Evolutionary conservation across 139 green algal species (phyloP).

Genomic region (Astrephomene gubernaculifera): DNA sequence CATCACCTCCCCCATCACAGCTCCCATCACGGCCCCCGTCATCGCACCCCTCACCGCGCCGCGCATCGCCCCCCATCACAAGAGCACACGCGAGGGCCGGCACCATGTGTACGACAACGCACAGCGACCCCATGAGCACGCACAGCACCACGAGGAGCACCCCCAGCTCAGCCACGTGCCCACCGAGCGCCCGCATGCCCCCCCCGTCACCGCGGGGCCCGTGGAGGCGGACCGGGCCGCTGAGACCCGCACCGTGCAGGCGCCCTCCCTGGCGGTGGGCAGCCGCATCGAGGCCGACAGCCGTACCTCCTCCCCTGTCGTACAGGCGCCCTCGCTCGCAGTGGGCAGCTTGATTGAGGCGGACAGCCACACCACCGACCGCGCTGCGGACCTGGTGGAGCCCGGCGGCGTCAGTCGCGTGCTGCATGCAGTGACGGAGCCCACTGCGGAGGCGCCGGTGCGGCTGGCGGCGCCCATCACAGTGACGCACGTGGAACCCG

Average conservation of each 20-base stretch:
- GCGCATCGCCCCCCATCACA: too few relatives aligned
- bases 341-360: constrained; percentile 13
- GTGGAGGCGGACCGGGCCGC: constrained; percentile 14
- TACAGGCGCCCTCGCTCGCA: not conserved
- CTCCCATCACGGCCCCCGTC: too few relatives aligned
- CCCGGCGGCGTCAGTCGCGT: not conserved
- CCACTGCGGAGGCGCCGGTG: not conserved
- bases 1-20: too few relatives aligned
- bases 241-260: not conserved
- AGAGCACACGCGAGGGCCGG: too few relatives aligned
- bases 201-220: not conserved
- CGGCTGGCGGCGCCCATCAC: not conserved
- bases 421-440: not conserved
- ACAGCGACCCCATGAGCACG: too few relatives aligned
- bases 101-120: too few relatives aligned
- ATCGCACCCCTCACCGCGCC: too few relatives aligned
- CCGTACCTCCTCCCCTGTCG: not conserved
- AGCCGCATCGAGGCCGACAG: constrained; percentile 20
- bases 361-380: not conserved
- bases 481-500: not conserved
- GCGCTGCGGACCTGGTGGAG: not conserved
- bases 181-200: not conserved
- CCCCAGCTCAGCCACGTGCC: not conserved
- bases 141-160: not conserved
- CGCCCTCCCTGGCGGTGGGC: not conserved